A percentile compares a stretch with the other conserved stretches of the same genome.
Conservation (phyloP, 2,329 filamentous ascomycete genomes). For the Pseudophaeomoniella oleicola region DNA sequence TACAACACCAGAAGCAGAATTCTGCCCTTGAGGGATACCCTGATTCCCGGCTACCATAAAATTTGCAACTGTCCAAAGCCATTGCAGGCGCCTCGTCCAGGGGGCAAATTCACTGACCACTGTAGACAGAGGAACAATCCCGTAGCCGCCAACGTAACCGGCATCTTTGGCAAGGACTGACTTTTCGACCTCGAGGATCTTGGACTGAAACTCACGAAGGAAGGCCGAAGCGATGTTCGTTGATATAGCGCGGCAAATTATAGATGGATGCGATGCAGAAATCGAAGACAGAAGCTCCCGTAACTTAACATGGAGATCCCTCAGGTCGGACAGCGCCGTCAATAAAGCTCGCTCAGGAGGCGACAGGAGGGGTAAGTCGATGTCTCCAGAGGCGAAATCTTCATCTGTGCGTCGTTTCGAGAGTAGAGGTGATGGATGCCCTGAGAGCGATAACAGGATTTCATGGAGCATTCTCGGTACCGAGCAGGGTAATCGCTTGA, state of each 20-base stretch:
- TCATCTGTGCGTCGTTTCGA: constrained; percentile 1
- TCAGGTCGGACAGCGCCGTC: constrained; percentile 59
- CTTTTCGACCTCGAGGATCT: constrained; percentile 72
- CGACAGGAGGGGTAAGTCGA: constrained; percentile 41
- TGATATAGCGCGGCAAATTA: constrained; percentile 76
- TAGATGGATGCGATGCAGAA: constrained; percentile 56
- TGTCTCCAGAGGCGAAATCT: constrained; percentile 3
- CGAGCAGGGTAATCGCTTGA: no score
- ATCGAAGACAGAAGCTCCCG: constrained; percentile 53
- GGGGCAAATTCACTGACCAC: constrained; percentile 73
- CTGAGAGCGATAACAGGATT: constrained; percentile 89
- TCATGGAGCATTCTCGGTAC: constrained; percentile 74
- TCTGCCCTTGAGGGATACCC: constrained; percentile 10
- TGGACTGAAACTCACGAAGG: constrained; percentile 65
- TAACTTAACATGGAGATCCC: constrained; percentile 61
- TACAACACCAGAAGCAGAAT: constrained; percentile 49
- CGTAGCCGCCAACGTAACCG: constrained; percentile 72
- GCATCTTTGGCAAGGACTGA: constrained; percentile 64
- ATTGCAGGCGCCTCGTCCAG: constrained; percentile 74
- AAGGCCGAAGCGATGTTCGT: constrained; percentile 62
- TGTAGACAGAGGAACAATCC: constrained; percentile 80
- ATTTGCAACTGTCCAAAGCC: constrained; percentile 61
- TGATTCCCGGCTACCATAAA: constrained; percentile 42
- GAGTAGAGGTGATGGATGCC: constrained; percentile 69
- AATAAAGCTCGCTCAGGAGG: constrained; percentile 75